Conservation (phyloP, 305 asterid genomes). For the Fraxinus baroniana region DNA sequence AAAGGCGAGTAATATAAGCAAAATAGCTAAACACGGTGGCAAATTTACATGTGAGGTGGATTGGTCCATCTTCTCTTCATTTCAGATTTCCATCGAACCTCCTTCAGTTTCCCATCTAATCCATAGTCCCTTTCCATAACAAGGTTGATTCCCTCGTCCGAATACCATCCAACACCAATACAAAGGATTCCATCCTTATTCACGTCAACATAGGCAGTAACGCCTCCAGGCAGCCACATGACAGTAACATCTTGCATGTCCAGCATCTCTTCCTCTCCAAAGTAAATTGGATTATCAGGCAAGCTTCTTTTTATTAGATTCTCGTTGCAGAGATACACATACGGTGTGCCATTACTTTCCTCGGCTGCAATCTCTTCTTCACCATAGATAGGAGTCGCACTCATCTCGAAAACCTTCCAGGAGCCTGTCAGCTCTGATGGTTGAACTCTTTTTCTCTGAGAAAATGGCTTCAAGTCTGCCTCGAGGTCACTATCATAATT, state of each 20-base stretch:
- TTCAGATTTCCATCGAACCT: conserved; percentile 84
- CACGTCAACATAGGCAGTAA: conserved; percentile 86
- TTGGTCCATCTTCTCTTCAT: conserved; percentile 94
- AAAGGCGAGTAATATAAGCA: neutral
- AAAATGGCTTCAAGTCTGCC: conserved; percentile 75
- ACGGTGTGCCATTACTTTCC: conserved; percentile 43
- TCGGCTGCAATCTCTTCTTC: conserved; percentile 48
- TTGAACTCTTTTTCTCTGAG: conserved; percentile 86
- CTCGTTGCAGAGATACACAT: conserved; percentile 83
- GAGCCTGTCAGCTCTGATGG: conserved; percentile 84
- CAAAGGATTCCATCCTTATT: conserved; percentile 81
- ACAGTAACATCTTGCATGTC: conserved; percentile 84
- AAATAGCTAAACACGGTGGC: neutral
- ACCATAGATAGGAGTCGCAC: conserved; percentile 72
- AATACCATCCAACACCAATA: conserved; percentile 94
- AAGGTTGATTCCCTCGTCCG: conserved; percentile 84
- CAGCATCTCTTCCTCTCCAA: conserved; percentile 87
- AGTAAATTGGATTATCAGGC: conserved; percentile 64
- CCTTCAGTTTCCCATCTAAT: conserved; percentile 87
- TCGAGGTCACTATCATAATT: conserved; percentile 55
- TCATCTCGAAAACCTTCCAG: conserved; percentile 95
- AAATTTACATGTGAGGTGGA: conserved; percentile 75
- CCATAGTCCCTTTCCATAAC: conserved; percentile 98
- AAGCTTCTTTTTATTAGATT: conserved; percentile 76
- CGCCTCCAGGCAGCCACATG: conserved; percentile 94